Evolutionary conservation across 345 rosid species (phyloP), one percentile per base, ranked within the genome.

Genomic region (Citrus australasica): DNA sequence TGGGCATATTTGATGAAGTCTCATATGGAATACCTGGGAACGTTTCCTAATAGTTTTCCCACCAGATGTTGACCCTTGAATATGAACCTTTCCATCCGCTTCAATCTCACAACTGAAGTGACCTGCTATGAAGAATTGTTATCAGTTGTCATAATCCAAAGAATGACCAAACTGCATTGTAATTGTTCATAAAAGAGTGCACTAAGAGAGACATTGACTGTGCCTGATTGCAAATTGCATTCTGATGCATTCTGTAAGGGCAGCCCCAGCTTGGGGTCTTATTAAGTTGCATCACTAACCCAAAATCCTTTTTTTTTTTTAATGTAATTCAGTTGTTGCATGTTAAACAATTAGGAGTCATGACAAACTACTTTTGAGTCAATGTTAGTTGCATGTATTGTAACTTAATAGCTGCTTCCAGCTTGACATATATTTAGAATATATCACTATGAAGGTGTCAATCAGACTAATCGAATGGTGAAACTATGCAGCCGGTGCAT

Each of bases 71-170:
- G 83, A 75, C 61, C 97, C 94, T 70, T 84, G 81, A 63, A 90
- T 82, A 48, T 77, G 80, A 63, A 92, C 92, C 70, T 78, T 87
- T 21, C 97, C 94, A 71, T 89, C 83, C 32, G 82, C 74, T 76
- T 87, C 84, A 51, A 92, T 83, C 82, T 87, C 89, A 58, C 97
- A 92, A 67, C 87, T 89, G 81, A 92, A 82, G 9, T 88, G 79
- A 79, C 90, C 97, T 90, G 86, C 71, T 28, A 9, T 8, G 17
- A 76, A 79, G 42, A 83, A 7, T 62, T 4, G 42, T 71, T 38
- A 63, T 38, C 32, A 40, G 35, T 24, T 16, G 71, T 21, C 6
- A 25, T 38, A 46, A n/a, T 24, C 27, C 10, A 27, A 51, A 60
- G 72, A 38, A 17, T n/a, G 48, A 35, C 28, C 38, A 28, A 63